These are phyloP conservation scores for Cryptosporidium parvum DNA, from an alignment of 169 alveolate genomes.

Conservation along the genomic window DNA sequence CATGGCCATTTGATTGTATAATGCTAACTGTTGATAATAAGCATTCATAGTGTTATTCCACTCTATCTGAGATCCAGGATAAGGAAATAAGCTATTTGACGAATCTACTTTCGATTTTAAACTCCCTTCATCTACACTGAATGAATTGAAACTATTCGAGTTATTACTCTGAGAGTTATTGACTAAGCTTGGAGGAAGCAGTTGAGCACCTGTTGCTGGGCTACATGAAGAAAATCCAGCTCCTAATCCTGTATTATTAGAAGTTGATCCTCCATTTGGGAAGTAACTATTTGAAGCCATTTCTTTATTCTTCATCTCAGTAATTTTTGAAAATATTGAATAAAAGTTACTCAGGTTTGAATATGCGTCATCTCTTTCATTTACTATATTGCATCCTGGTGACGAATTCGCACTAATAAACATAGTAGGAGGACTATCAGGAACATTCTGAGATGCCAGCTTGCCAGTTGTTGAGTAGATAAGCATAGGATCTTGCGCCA, in stretches of 20 bases:
- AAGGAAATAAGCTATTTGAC: neutral
- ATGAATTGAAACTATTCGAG: neutral
- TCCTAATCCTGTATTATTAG: neutral
- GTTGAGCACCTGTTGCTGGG: constrained; percentile 15
- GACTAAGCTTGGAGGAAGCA: constrained; percentile 66
- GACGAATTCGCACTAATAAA: constrained; percentile 64
- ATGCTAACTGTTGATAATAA: constrained; percentile 53
- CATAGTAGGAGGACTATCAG: constrained; percentile 73
- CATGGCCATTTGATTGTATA: constrained; percentile 39
- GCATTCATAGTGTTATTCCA: constrained; percentile 34
- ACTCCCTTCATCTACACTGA: constrained; percentile 3
- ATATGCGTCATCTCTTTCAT: constrained; percentile 33
- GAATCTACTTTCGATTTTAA: constrained; percentile 4
- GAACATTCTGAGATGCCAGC: constrained; percentile 32
- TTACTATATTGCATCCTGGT: constrained; percentile 24
- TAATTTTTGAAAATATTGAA: constrained; percentile 21
- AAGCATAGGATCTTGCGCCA: constrained; percentile 1
- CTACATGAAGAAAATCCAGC: neutral
- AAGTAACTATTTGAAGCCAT: neutral
- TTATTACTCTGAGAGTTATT: constrained; percentile 23
- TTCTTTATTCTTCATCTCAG: constrained; percentile 34
- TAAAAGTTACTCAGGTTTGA: constrained; percentile 25
- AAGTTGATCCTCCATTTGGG: neutral
- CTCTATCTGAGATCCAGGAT: constrained; percentile 31
- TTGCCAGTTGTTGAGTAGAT: constrained; percentile 7